Evolutionary conservation across 2,329 filamentous ascomycete species (phyloP).

Genomic region (Fusarium sp.): DNA sequence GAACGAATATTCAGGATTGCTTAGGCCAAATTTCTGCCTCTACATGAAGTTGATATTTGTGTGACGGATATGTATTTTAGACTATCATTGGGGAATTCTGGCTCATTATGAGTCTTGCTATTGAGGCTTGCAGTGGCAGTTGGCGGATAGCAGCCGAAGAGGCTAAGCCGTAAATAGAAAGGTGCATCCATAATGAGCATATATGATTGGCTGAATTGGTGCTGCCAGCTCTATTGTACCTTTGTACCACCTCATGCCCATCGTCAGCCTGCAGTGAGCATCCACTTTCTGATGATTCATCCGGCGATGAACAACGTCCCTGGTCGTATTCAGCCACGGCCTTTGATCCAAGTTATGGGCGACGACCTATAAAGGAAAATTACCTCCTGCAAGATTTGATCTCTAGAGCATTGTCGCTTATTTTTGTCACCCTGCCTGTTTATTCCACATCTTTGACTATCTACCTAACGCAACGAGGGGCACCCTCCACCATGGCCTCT

Average conservation of each 20-base stretch:
- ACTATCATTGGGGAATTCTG: not conserved
- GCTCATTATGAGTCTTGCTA: not conserved
- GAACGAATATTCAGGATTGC: not conserved
- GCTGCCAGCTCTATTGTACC: not conserved
- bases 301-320: slow-evolving; percentile 44
- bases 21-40: not conserved
- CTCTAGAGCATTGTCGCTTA: not conserved
- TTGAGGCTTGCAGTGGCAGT: not conserved
- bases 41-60: not conserved
- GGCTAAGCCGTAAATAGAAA: not conserved
- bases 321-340: slow-evolving; percentile 15
- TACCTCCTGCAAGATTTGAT: not conserved
- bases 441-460: not conserved
- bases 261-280: slow-evolving; percentile 36
- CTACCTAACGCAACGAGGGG: not conserved
- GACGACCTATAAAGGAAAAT: slow-evolving; percentile 11
- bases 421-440: not conserved
- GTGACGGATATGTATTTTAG: not conserved
- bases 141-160: not conserved
- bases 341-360: slow-evolving; percentile 8
- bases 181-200: not conserved
- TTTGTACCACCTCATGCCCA: slow-evolving; percentile 18
- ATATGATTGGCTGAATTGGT: slow-evolving; percentile 18
- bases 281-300: slow-evolving; percentile 52
- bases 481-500: slow-evolving; percentile 49